Conservation (phyloP, 371 early-diverging fungal genomes). For the Umbelopsis sp. region DNA sequence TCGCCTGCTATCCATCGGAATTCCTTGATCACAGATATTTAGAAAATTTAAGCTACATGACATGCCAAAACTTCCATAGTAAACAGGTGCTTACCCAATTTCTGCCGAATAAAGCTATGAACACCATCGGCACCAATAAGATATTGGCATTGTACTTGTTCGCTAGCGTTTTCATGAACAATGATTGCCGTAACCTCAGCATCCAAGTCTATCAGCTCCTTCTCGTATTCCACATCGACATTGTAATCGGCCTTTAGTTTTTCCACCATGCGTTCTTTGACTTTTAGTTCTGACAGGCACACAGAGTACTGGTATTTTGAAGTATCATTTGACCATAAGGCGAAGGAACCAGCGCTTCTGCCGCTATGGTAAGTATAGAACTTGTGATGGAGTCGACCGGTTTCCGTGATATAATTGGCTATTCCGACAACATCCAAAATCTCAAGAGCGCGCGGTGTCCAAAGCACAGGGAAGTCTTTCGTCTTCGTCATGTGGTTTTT, state of each 20-base stretch:
- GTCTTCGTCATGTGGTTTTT: conserved; percentile 21
- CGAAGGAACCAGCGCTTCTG: conserved; percentile 2
- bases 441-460: conserved; percentile 42
- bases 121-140: conserved; percentile 43
- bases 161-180: conserved; percentile 24
- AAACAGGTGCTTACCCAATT: conserved; percentile 33
- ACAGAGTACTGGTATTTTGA: conserved; percentile 7
- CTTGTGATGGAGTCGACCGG: conserved; percentile 32
- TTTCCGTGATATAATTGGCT: conserved; percentile 24
- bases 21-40: not conserved
- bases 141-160: conserved; percentile 7
- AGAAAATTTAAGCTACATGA: too few species aligned
- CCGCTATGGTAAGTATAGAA: conserved; percentile 6
- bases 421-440: conserved; percentile 34
- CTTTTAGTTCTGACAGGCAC: not conserved
- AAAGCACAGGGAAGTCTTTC: conserved; percentile 27
- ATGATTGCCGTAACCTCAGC: conserved; percentile 21
- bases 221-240: conserved; percentile 26
- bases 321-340: conserved; percentile 5
- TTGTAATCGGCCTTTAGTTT: not conserved
- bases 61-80: too few species aligned
- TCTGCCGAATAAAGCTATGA: conserved; percentile 39
- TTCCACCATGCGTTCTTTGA: not conserved
- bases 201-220: conserved; percentile 34
- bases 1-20: conserved; percentile 12